Base-by-base conservation (phyloP, 1,284 basidiomycete genomes). In the Laetiporus sulphureus region DNA sequence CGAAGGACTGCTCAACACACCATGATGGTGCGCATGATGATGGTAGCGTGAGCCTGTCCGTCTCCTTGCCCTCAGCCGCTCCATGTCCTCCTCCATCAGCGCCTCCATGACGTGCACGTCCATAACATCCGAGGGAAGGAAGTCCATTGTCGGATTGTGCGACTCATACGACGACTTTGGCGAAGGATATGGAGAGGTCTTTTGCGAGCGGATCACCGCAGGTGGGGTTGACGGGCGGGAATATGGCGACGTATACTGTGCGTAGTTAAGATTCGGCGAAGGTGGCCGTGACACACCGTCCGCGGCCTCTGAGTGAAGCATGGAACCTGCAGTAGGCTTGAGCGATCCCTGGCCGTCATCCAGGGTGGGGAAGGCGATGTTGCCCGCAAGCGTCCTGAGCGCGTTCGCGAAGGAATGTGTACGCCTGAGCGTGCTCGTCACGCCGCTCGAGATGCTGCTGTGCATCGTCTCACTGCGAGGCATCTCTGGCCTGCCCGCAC, bases 81-180 rank as follows among this genome's bases (percentile, higher is more conserved):
- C 87, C 84, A 91, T 87, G 56, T 95, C 91, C 57, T 94, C 91
- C 54, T 90, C 88, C 57, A 90, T 87, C 16, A 94, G 67, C 0
- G 88, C 87, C 49, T 91, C 85, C 65, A 94, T 83, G 3, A 92
- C 86, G n/a, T n/a, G 67, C 0, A 88, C 87, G 49, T 91, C 85
- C 65, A 94, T 83, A 3, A 92, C 86, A 49, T 87, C 75, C 10
- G 75, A 83, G 0, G 89, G 79, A 18, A 71, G 54, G 56, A 79
- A 87, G 42, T 79, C 72, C 30, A 65, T 64, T 0, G 68, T 60
- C 5, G 63, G 52, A 24, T 48, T 51, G 16, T 49, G 44, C 5
- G 38, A 38, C 22, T 56, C 54, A 30, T 27, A 43, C 5, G 47
- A 33, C 23, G 45, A 42, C 20, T 31, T 50, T 3, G 39, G 35